Evolutionary conservation across 1,284 basidiomycete species (phyloP), one percentile per base, ranked within the genome.

Genomic region (Trametes sp.): DNA sequence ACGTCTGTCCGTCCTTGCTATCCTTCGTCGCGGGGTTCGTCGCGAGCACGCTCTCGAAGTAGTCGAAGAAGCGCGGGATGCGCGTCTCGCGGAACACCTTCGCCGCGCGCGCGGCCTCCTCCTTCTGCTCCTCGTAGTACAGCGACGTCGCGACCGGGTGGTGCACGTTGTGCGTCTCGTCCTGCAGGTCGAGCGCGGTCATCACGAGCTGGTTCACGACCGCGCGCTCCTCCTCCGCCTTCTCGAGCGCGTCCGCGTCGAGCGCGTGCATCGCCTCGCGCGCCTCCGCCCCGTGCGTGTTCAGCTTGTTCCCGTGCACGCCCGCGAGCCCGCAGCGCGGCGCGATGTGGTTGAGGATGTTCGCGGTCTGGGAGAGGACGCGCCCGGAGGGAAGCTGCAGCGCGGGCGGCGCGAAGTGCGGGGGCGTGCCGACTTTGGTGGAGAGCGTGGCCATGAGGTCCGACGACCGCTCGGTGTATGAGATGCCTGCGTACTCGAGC

Each of bases 61-160:
- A 74, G 49, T 62, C 62, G 57, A 85, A 70, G 73, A 81, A 86
- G 67, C 82, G 83, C 50, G 84, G 84, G 26, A 85, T 67, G 36
- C 84, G 79, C 5, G 66, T 66, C 45, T 70, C 61, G 24, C 82
- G 76, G 69, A 84, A 80, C 42, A 77, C 75, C 45, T 73, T 70
- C 11, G 83, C 76, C 36, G 52, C 59, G 29, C 66, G 58, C n/a
- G 72, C 65, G 2, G 70, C 70, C 58, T 72, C 72, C 1, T 68
- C 65, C 62, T 78, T 80, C 72, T 85, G 83, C n/a, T 84, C 80
- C 62, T 85, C 82, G 75, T 86, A 83, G 72, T 80, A 81, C 23
- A 73, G 63, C 21, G 59, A 63, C 5, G 55, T 46, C 11, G 76
- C 73, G 53, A 81, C 66, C 0, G 81, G 80, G 65, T 81, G 81